phyloP scores from a whole-genome alignment of 768 basidiomycete species.

The Tephrocybe rancida region DNA sequence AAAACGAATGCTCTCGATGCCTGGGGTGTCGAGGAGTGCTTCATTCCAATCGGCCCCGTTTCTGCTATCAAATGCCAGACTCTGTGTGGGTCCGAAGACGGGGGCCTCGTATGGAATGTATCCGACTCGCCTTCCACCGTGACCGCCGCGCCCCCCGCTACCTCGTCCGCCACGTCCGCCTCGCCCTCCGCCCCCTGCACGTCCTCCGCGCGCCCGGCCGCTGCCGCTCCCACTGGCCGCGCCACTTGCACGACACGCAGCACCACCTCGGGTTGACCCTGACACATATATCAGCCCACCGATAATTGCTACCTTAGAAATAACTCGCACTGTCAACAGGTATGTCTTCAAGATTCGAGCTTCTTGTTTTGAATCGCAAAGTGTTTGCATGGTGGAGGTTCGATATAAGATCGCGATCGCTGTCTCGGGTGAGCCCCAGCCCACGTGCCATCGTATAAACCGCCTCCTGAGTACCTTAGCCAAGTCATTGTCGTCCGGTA shows the following conservation, averaged over 20 bases:
- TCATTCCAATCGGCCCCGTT: not conserved
- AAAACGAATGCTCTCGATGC: constrained; percentile 4
- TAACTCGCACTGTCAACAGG: not conserved
- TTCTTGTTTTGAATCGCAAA: no score
- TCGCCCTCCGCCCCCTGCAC: not conserved
- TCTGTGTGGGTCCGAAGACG: not conserved
- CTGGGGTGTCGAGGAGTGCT: not conserved
- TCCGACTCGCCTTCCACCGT: not conserved
- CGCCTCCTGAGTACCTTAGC: no score
- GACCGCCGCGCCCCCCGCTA: not conserved
- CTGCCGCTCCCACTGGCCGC: not conserved
- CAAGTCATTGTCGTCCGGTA: no score
- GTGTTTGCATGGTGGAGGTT: no score
- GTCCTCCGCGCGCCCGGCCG: not conserved
- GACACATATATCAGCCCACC: not conserved
- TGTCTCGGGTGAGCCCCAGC: not conserved
- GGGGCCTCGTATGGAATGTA: constrained; percentile 1
- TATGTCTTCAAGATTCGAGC: not conserved
- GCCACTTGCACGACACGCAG: not conserved
- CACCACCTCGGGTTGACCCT: not conserved
- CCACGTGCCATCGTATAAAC: no score
- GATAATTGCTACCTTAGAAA: no score
- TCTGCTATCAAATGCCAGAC: not conserved
- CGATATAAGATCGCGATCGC: no score
- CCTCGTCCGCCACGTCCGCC: not conserved